These are phyloP conservation scores for Mentha longifolia DNA, from an alignment of 257 asterid genomes.

Conservation along the genomic window DNA sequence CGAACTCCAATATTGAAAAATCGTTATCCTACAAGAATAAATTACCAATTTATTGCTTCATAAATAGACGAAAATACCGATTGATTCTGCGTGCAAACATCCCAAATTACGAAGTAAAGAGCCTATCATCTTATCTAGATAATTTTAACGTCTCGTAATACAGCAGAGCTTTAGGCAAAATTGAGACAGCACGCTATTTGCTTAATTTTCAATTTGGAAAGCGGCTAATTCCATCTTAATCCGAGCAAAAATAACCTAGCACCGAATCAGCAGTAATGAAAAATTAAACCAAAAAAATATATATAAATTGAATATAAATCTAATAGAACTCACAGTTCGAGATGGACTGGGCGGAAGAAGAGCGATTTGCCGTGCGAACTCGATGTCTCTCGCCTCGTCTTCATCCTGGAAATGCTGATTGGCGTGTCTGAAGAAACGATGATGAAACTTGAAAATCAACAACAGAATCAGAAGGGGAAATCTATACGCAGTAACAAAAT, in stretches of 20 bases:
- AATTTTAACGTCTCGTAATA: background rate
- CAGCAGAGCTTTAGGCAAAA: background rate
- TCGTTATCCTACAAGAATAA: conserved; percentile 47
- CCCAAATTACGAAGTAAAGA: background rate
- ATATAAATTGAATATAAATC: too few species aligned
- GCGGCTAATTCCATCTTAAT: conserved; percentile 12
- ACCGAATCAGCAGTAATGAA: too few species aligned
- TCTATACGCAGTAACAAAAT: background rate
- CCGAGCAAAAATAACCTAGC: too few species aligned
- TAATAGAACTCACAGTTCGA: conserved; percentile 39
- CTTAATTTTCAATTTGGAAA: background rate
- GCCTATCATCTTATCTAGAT: conserved; percentile 14
- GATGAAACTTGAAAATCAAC: conserved; percentile 25
- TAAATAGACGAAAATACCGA: background rate
- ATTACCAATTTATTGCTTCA: background rate
- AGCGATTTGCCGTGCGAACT: conserved; percentile 44
- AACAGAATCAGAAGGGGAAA: background rate
- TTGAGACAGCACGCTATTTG: background rate
- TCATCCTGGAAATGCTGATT: conserved; percentile 55
- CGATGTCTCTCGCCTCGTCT: conserved; percentile 50
- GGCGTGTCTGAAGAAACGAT: conserved; percentile 43
- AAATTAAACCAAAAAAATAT: too few species aligned
- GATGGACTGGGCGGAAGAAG: conserved; percentile 36
- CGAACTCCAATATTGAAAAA: conserved; percentile 23
- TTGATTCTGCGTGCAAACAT: background rate